phyloP scores from a whole-genome alignment of 2,329 filamentous ascomycete species.

The Dendryphion nanum region DNA sequence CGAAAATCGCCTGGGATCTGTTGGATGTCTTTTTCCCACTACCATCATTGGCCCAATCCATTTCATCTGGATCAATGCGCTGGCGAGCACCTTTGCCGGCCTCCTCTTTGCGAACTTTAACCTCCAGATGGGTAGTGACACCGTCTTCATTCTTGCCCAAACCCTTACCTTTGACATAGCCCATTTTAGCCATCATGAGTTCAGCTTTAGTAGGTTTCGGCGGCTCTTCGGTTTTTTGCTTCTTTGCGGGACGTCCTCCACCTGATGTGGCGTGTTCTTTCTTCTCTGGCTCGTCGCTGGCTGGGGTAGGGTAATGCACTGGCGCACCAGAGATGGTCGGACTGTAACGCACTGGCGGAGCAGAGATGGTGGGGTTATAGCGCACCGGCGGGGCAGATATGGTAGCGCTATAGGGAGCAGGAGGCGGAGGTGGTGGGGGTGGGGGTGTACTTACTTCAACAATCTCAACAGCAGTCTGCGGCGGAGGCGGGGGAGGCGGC shows the following conservation, averaged over 20 bases:
- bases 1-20: slow-evolving; percentile 53
- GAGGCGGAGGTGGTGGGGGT: slow-evolving; percentile 10
- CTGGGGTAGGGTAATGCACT: slow-evolving; percentile 69
- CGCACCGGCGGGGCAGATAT: slow-evolving; percentile 75
- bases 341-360: slow-evolving; percentile 73
- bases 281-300: slow-evolving; percentile 71
- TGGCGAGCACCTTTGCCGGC: slow-evolving; percentile 10
- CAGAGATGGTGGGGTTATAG: slow-evolving; percentile 62
- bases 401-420: slow-evolving; percentile 61
- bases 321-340: slow-evolving; percentile 76
- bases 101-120: slow-evolving; percentile 40
- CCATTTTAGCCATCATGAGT: slow-evolving; percentile 88
- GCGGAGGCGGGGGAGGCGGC: slow-evolving; percentile 43
- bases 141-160: slow-evolving; percentile 80
- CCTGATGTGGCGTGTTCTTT: slow-evolving; percentile 11
- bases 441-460: background rate
- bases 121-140: slow-evolving; percentile 80
- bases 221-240: slow-evolving; percentile 35
- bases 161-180: slow-evolving; percentile 85
- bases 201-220: slow-evolving; percentile 69
- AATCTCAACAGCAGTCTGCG: background rate
- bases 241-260: slow-evolving; percentile 44
- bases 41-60: slow-evolving; percentile 17
- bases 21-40: slow-evolving; percentile 51
- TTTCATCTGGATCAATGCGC: slow-evolving; percentile 5